Evolutionary conservation across 805 yeast genomes (phyloP).

Genomic region (Yarrowia sp.): DNA sequence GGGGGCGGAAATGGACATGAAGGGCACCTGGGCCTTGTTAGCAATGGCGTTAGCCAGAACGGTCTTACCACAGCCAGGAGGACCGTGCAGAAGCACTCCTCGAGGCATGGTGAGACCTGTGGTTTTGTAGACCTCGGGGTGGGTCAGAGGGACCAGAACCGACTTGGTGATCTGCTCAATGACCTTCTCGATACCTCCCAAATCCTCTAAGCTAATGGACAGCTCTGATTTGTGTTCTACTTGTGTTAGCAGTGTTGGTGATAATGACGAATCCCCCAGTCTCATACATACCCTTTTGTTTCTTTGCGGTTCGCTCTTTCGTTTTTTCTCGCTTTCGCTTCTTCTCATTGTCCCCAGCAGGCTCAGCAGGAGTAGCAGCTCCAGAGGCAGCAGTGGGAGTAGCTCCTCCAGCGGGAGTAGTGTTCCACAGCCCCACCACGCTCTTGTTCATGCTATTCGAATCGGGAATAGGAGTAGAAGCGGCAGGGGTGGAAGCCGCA

Average conservation of each 20-base stretch:
- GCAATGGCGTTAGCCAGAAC: conserved; percentile 96
- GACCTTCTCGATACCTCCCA: conserved; percentile 91
- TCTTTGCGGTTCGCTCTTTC: conserved; percentile 38
- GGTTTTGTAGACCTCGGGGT: conserved; percentile 86
- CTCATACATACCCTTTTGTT: conserved; percentile 41
- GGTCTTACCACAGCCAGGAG: conserved; percentile 99
- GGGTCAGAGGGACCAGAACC: conserved; percentile 88
- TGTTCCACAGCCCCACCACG: conserved; percentile 73
- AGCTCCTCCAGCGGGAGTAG: conserved; percentile 42
- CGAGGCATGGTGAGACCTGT: conserved; percentile 96
- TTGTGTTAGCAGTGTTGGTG: conserved; percentile 42
- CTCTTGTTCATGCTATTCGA: conserved; percentile 65
- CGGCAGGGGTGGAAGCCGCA: conserved; percentile 23
- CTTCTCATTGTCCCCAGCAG: conserved; percentile 35
- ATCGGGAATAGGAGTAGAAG: conserved; percentile 20
- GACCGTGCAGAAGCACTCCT: conserved; percentile 93
- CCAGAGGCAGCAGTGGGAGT: conserved; percentile 39
- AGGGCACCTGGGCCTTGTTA: conserved; percentile 92
- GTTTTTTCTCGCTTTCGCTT: conserved; percentile 40
- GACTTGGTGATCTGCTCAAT: conserved; percentile 86
- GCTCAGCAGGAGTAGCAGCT: conserved; percentile 21
- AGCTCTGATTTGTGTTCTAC: conserved; percentile 62
- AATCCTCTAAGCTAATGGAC: conserved; percentile 65
- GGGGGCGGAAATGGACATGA: conserved; percentile 90
- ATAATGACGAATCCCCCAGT: not conserved